Evolutionary conservation across 495 filamentous ascomycete species (phyloP).

Genomic region (Annulohypoxylon bovei): DNA sequence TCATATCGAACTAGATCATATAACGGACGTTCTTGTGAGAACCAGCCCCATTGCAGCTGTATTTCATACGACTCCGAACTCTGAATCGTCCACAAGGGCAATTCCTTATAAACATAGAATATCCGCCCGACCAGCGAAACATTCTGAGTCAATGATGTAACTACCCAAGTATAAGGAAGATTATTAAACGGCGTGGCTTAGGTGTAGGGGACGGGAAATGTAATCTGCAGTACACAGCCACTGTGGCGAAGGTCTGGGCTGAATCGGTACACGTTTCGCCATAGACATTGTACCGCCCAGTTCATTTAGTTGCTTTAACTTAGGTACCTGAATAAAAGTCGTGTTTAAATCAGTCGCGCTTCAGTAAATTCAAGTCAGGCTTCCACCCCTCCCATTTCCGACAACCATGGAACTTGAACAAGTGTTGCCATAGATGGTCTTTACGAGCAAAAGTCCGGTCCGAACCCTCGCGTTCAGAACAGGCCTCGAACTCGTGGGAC

Average conservation of each 20-base stretch:
- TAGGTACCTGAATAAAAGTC: too few species aligned
- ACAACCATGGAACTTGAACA: conserved; percentile 68
- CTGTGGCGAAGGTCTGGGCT: too few species aligned
- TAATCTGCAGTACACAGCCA: too few species aligned
- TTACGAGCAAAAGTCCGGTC: conserved; percentile 69
- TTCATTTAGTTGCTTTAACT: too few species aligned
- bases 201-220: too few species aligned
- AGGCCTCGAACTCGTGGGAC: conserved; percentile 65
- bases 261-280: too few species aligned
- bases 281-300: background rate
- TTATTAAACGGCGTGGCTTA: too few species aligned
- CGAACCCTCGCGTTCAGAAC: conserved; percentile 59
- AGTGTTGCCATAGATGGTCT: conserved; percentile 71
- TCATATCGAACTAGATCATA: background rate
- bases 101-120: background rate
- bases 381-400: conserved; percentile 56
- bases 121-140: too few species aligned
- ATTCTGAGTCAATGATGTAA: too few species aligned
- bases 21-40: background rate
- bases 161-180: too few species aligned
- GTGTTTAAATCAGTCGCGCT: background rate
- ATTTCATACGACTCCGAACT: background rate
- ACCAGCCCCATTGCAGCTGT: conserved; percentile 7
- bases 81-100: background rate
- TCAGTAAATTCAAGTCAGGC: conserved; percentile 49